These are phyloP conservation scores for Ulvella scutata DNA, from an alignment of 139 green algal genomes.

Conservation along the genomic window DNA sequence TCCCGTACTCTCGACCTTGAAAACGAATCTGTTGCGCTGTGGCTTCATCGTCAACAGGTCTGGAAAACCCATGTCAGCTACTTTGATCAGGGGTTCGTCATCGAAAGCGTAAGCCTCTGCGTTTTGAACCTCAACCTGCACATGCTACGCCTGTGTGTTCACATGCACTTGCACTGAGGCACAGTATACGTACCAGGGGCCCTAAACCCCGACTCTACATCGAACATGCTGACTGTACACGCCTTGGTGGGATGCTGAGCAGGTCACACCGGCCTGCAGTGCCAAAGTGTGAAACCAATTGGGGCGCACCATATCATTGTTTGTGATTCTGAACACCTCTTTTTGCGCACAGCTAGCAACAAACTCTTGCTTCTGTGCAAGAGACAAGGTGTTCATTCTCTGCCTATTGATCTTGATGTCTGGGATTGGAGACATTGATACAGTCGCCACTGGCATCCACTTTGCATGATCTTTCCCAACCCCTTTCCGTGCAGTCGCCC, in stretches of 20 bases:
- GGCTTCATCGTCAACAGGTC: conserved; percentile 57
- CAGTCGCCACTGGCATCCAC: conserved; percentile 87
- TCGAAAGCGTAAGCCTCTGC: conserved; percentile 71
- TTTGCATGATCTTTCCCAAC: conserved; percentile 98
- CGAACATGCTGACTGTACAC: neutral
- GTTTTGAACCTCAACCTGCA: conserved; percentile 44
- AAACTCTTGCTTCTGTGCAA: conserved; percentile 62
- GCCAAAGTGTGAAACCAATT: no score
- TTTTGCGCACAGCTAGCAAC: conserved; percentile 39
- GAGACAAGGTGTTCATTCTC: conserved; percentile 50
- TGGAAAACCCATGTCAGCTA: conserved; percentile 61
- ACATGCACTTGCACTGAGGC: neutral
- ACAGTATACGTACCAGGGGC: neutral
- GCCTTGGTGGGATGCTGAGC: no score
- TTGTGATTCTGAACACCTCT: neutral
- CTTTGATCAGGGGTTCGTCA: conserved; percentile 61
- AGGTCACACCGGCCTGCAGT: no score
- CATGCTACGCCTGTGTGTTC: neutral
- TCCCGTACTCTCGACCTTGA: conserved; percentile 77
- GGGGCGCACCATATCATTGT: neutral
- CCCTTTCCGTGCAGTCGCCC: conserved; percentile 68
- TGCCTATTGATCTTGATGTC: conserved; percentile 7
- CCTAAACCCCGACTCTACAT: neutral
- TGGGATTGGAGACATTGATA: neutral
- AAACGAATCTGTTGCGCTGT: conserved; percentile 75